Percentiles rank a stretch among this genome's conserved stretches.
These are phyloP conservation scores for Candida multigemmis DNA, from an alignment of 805 yeast genomes.

Conservation along the genomic window DNA sequence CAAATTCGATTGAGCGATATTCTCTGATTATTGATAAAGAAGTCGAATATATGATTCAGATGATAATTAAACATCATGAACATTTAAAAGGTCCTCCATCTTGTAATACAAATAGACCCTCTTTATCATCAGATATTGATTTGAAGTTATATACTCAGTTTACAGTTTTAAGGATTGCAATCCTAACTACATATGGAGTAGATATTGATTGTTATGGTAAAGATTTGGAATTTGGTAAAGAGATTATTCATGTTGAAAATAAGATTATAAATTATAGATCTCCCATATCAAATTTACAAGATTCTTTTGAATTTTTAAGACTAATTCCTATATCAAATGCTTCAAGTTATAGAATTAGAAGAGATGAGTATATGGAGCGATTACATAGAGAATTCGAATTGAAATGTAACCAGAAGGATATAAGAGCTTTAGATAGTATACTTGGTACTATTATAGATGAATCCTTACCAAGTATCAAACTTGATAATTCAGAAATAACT, in stretches of 20 bases:
- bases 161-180: constrained; percentile 42
- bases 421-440: constrained; percentile 18
- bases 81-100: constrained; percentile 12
- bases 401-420: constrained; percentile 12
- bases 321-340: constrained; percentile 13
- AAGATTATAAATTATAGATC: constrained; percentile 49
- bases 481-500: constrained; percentile 31
- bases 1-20: constrained; percentile 19
- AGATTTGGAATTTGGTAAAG: constrained; percentile 33
- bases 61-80: constrained; percentile 4
- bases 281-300: constrained; percentile 45
- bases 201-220: constrained; percentile 30
- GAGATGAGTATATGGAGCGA: constrained; percentile 40
- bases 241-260: constrained; percentile 48
- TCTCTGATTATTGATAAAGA: constrained; percentile 29
- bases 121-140: constrained; percentile 22
- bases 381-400: constrained; percentile 11
- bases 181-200: constrained; percentile 45
- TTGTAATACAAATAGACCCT: constrained; percentile 6
- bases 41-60: constrained; percentile 14
- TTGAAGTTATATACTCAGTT: constrained; percentile 36
- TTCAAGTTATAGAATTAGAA: constrained; percentile 19
- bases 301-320: constrained; percentile 42
- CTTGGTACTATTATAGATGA: constrained; percentile 14
- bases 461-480: constrained; percentile 1